Evolutionary conservation across 768 basidiomycete species (phyloP).

Genomic region (Ephemerocybe angulata): DNA sequence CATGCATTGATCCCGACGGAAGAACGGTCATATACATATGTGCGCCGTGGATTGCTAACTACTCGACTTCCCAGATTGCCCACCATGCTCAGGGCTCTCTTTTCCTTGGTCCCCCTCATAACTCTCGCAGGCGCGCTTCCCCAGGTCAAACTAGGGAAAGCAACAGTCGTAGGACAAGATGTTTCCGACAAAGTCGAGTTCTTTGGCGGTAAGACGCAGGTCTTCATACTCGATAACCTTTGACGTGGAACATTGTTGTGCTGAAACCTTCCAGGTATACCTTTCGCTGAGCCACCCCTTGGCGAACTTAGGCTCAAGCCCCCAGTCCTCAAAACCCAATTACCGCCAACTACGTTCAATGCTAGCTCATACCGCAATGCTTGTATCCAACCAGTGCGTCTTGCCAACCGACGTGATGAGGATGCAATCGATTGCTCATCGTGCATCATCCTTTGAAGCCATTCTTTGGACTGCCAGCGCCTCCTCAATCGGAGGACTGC

Average conservation of each 20-base stretch:
- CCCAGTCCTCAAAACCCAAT: conserved; percentile 40
- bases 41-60: neutral
- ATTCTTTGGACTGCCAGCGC: no score
- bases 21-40: neutral
- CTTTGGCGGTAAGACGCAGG: conserved; percentile 38
- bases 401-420: neutral
- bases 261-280: conserved; percentile 37
- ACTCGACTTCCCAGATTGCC: no score
- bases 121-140: conserved; percentile 22
- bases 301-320: conserved; percentile 41
- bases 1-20: neutral
- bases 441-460: neutral
- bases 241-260: neutral
- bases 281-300: conserved; percentile 50
- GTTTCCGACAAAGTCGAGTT: conserved; percentile 36
- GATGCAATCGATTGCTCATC: neutral
- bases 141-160: conserved; percentile 35
- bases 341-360: conserved; percentile 33
- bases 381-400: conserved; percentile 47
- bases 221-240: neutral
- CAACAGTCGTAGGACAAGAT: conserved; percentile 34
- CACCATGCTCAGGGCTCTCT: conserved; percentile 5
- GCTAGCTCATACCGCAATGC: conserved; percentile 43
- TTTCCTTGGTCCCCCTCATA: conserved; percentile 1
- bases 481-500: conserved; percentile 51